A percentile compares a stretch with the other conserved stretches of the same genome.
phyloP scores from a whole-genome alignment of 805 yeast species.

The Zygotorulaspora chibaensis region DNA sequence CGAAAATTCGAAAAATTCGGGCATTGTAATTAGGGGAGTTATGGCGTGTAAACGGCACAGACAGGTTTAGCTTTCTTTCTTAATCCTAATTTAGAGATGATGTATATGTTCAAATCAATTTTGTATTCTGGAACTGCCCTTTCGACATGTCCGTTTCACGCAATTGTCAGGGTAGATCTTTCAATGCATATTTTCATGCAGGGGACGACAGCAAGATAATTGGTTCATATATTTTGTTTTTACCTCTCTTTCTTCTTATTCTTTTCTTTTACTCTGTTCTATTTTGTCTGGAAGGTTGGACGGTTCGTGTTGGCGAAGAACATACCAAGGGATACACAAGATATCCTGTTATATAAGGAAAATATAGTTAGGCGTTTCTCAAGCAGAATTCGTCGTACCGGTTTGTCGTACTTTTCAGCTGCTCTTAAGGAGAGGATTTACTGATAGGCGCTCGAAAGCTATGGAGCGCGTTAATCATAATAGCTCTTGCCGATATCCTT shows the following conservation, averaged over 20 bases:
- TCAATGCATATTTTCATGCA: too few relatives aligned
- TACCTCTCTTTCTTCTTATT: too few relatives aligned
- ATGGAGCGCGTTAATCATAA: not conserved
- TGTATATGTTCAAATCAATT: not conserved
- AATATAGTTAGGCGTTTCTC: not conserved
- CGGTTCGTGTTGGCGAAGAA: not conserved
- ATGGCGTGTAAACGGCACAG: not conserved
- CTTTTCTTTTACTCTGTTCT: too few relatives aligned
- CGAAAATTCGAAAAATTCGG: too few relatives aligned
- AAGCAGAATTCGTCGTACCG: not conserved
- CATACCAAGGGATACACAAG: too few relatives aligned
- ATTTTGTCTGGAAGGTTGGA: too few relatives aligned
- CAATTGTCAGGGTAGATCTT: too few relatives aligned
- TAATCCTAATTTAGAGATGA: not conserved
- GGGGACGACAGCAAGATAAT: not conserved
- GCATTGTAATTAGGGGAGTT: not conserved
- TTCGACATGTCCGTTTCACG: too few relatives aligned
- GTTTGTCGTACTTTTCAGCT: too few relatives aligned
- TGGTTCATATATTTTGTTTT: not conserved
- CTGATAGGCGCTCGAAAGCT: not conserved
- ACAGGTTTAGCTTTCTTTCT: constrained; percentile 2
- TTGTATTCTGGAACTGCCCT: not conserved
- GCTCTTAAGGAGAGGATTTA: not conserved
- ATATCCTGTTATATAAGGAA: too few relatives aligned
- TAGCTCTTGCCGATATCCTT: constrained; percentile 11